Conservation (phyloP, 345 rosid species). For the Acer negundo region DNA sequence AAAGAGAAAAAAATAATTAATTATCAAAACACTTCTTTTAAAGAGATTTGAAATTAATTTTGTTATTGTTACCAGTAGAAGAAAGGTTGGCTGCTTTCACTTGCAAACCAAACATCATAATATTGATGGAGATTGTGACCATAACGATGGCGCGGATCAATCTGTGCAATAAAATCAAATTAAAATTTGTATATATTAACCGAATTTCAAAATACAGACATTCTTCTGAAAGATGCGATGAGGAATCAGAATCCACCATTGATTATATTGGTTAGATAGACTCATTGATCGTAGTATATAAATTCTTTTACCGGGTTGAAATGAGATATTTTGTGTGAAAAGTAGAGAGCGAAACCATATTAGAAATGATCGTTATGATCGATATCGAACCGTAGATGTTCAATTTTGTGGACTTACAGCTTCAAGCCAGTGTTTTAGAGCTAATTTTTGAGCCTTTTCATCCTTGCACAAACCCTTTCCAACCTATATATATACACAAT, state of each 20-base stretch:
- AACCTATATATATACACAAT: conserved; percentile 23
- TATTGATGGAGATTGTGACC: conserved; percentile 78
- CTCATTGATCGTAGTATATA: no score
- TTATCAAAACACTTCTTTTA: not conserved
- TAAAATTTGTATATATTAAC: not conserved
- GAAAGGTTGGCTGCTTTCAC: conserved; percentile 68
- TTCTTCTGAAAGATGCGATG: not conserved
- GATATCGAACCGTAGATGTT: no score
- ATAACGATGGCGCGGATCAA: conserved; percentile 84
- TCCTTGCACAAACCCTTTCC: conserved; percentile 55
- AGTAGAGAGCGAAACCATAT: no score
- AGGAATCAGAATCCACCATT: not conserved
- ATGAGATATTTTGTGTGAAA: no score
- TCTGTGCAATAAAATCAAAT: conserved; percentile 33
- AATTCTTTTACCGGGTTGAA: no score
- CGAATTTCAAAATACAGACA: not conserved
- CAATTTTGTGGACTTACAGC: conserved; percentile 36
- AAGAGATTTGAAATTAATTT: not conserved
- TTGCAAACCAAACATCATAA: conserved; percentile 60
- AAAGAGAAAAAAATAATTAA: not conserved
- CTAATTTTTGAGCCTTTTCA: conserved; percentile 50
- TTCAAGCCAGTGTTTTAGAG: conserved; percentile 57
- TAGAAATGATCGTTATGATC: no score
- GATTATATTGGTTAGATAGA: no score
- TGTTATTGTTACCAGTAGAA: conserved; percentile 57